Percentiles rank a stretch among this genome's conserved stretches.
Conservation (phyloP, 2,329 filamentous ascomycete species). For the Penicillium sclerotigenum region DNA sequence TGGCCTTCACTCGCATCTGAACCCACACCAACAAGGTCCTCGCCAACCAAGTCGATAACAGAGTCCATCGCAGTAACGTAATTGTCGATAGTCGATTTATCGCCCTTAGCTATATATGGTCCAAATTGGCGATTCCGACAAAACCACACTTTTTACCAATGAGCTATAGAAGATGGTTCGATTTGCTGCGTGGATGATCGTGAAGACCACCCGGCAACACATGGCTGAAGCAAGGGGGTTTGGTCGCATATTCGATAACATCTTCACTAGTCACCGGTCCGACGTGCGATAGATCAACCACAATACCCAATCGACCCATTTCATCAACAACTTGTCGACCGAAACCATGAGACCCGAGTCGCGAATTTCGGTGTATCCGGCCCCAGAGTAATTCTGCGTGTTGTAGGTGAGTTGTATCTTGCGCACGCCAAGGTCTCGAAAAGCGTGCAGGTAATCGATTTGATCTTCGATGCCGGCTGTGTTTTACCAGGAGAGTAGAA, state of each 20-base stretch:
- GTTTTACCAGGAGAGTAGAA: neutral
- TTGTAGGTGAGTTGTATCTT: neutral
- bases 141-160: neutral
- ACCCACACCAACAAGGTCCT: neutral
- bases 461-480: neutral
- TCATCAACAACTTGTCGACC: neutral
- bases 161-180: neutral
- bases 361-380: neutral
- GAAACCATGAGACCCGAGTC: neutral
- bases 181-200: neutral
- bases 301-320: neutral
- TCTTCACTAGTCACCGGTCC: neutral
- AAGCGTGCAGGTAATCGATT: neutral
- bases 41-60: neutral
- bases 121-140: neutral
- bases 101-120: neutral
- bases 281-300: neutral
- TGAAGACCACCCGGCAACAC: neutral
- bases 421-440: neutral
- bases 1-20: neutral
- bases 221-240: neutral
- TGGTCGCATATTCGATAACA: neutral
- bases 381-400: neutral
- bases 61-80: neutral
- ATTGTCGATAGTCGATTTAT: neutral